Conservation (phyloP, 305 asterid species). For the Solanum hybrid region DNA sequence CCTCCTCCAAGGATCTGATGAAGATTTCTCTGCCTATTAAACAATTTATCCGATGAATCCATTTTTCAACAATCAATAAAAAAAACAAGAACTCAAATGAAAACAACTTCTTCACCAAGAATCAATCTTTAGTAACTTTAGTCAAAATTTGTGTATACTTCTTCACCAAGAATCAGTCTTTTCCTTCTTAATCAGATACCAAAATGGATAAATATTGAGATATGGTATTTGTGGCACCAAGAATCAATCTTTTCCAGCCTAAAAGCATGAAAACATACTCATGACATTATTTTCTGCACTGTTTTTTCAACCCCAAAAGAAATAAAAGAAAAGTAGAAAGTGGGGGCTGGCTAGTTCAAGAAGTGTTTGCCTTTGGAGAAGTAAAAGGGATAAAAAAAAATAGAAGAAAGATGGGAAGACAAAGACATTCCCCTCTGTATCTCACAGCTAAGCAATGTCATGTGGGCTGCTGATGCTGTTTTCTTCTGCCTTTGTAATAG, state of each 20-base stretch:
- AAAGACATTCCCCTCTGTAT: constrained; percentile 9
- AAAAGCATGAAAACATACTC: constrained; percentile 27
- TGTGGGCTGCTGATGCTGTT: constrained; percentile 3
- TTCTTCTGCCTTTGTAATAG: not conserved
- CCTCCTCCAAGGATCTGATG: constrained; percentile 81
- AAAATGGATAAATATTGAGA: not conserved
- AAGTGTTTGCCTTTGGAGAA: not conserved
- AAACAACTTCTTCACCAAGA: not conserved
- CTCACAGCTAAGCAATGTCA: constrained; percentile 7
- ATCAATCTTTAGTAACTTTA: not conserved
- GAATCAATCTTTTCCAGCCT: constrained; percentile 22
- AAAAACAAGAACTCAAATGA: constrained; percentile 17
- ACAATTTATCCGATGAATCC: constrained; percentile 45
- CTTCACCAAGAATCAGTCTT: not conserved
- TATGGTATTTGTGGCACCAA: constrained; percentile 13
- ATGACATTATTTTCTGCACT: constrained; percentile 5
- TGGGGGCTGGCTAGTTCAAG: constrained; percentile 14
- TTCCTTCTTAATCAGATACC: not conserved
- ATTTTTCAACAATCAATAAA: constrained; percentile 23
- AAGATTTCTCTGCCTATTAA: constrained; percentile 44
- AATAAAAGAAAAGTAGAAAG: constrained; percentile 3
- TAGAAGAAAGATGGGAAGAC: not conserved
- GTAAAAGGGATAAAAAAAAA: not conserved
- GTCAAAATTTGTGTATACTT: constrained; percentile 1
- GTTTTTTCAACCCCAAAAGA: not conserved